Conservation (phyloP, 306 rosid species). For the Lotus japonicus region DNA sequence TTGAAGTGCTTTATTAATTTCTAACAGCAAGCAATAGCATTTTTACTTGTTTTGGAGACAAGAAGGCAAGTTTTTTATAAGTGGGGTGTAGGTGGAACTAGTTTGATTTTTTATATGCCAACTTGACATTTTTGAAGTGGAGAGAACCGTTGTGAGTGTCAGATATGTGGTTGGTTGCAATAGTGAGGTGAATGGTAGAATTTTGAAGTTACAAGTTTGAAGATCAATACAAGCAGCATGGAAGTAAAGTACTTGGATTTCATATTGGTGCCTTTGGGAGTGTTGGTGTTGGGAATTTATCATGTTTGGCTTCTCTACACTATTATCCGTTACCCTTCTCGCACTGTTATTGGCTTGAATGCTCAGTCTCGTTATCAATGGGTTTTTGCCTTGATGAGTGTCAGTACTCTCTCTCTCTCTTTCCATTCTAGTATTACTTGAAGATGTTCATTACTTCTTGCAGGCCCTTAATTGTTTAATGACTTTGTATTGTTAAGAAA, state of each 20-base stretch:
- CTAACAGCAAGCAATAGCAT: background rate
- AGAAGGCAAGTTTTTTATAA: background rate
- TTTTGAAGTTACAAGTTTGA: slow-evolving; percentile 2
- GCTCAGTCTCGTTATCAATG: slow-evolving; percentile 75
- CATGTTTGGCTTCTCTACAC: slow-evolving; percentile 63
- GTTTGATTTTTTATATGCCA: background rate
- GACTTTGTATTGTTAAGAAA: too few relatives aligned
- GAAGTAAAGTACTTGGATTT: slow-evolving; percentile 46
- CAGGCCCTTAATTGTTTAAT: too few relatives aligned
- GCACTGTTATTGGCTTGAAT: slow-evolving; percentile 80
- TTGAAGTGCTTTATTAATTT: too few relatives aligned
- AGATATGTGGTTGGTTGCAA: background rate
- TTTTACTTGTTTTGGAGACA: background rate
- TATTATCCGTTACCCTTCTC: slow-evolving; percentile 40
- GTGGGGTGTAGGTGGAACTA: background rate
- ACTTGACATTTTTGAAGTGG: background rate
- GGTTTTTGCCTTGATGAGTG: slow-evolving; percentile 71
- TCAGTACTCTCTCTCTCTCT: slow-evolving; percentile 31
- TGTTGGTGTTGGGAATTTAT: slow-evolving; percentile 45
- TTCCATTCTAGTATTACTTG: too few relatives aligned
- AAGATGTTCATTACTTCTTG: too few relatives aligned
- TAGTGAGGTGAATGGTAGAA: background rate
- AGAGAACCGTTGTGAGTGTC: background rate
- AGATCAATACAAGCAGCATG: slow-evolving; percentile 29
- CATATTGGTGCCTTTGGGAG: slow-evolving; percentile 65